Conservation (phyloP, 306 rosid species). For the Arachis stenosperma region DNA sequence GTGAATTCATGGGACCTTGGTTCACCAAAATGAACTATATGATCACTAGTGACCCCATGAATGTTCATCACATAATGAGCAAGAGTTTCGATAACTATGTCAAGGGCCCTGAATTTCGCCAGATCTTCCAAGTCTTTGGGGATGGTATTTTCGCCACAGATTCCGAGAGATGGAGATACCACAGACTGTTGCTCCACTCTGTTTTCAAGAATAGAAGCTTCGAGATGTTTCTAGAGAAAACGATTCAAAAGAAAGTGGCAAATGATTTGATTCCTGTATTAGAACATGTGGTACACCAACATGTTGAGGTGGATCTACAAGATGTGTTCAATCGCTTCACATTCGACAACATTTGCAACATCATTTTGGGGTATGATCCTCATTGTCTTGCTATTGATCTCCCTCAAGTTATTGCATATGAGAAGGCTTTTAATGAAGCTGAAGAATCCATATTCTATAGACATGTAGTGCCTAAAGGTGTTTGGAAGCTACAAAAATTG, state of each 20-base stretch:
- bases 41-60: conserved; percentile 43
- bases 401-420: conserved; percentile 36
- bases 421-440: conserved; percentile 46
- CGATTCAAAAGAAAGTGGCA: conserved; percentile 30
- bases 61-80: conserved; percentile 42
- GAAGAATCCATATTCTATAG: conserved; percentile 45
- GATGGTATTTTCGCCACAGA: conserved; percentile 48
- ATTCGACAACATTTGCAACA: conserved; percentile 47
- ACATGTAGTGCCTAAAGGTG: conserved; percentile 17
- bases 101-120: conserved; percentile 39
- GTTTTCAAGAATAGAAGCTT: conserved; percentile 20
- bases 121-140: conserved; percentile 47
- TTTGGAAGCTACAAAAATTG: conserved; percentile 54
- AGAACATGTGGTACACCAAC: conserved; percentile 18
- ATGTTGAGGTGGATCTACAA: conserved; percentile 40
- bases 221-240: conserved; percentile 30
- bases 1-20: conserved; percentile 42
- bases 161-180: conserved; percentile 38
- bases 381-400: conserved; percentile 44
- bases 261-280: conserved; percentile 28
- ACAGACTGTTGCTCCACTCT: conserved; percentile 32
- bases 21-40: conserved; percentile 30
- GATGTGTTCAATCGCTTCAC: conserved; percentile 47
- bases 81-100: conserved; percentile 40
- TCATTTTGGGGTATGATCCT: conserved; percentile 51